Evolutionary conservation across 2,329 filamentous ascomycete species (phyloP), one percentile per base, ranked within the genome.

Genomic region (Penicillium sp.): DNA sequence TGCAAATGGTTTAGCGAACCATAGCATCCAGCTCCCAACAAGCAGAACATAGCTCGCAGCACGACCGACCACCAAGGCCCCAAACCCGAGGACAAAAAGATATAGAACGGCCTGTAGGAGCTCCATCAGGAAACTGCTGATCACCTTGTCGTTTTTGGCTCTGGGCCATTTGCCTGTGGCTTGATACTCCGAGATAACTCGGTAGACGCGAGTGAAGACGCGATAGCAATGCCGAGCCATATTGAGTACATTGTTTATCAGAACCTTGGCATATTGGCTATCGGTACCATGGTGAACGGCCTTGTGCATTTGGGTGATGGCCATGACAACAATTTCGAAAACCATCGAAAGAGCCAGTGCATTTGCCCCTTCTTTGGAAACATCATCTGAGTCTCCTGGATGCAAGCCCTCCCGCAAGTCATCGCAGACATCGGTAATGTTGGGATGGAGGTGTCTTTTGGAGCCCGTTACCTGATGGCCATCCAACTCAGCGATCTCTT

Each of bases 401-500:
- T 54, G 45, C 43, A 64, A 34, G 9, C 42, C 42, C 18, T 61
- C 57, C 21, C 51, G 52, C 3, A 65, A 37, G 23, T 67, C 61
- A 33, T 60, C 51, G 42, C 48, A 54, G 18, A 65, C 51, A 31
- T 62, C 40, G 6, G 62, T 61, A 24, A 65, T 61, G 31, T 65
- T 67, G 23, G 58, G 49, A 19, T 63, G 56, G 28, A 59, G 44
- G 28, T 18, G 36, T 11, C 54, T 53, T 23, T 62, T 66, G 19
- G 53, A 48, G 21, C 56, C 64, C 16, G 61, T 51, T 4, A 74
- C 62, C 52, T 74, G 71, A 23, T 66, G 58, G 8, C 72, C 71
- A 42, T 74, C 72, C 26, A 74, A 51, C 47, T 74, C 71, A 3
- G 71, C 72, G 16, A 73, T 67, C 52, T 70, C 69, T 6, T 65